Evolutionary conservation across 2,329 filamentous ascomycete genomes (phyloP).

Genomic region (Colletotrichum brevisporum): DNA sequence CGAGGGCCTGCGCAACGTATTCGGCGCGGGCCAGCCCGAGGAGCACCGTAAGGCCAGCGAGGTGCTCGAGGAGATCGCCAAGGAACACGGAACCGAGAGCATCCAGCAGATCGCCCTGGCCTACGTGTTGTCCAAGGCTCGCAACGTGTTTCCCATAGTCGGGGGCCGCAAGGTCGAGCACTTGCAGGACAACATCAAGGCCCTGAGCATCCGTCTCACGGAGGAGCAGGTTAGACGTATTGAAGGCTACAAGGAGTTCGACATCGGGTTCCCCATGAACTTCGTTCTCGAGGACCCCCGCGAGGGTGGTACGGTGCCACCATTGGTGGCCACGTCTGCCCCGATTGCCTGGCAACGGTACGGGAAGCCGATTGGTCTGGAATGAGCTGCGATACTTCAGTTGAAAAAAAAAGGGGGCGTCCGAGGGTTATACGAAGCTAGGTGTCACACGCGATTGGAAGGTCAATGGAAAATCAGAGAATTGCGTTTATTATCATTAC

Average conservation of each 20-base stretch:
- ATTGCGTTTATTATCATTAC: slow-evolving; percentile 19
- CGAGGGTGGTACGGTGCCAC: slow-evolving; percentile 30
- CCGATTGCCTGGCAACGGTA: slow-evolving; percentile 33
- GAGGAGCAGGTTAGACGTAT: slow-evolving; percentile 68
- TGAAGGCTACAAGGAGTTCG: slow-evolving; percentile 66
- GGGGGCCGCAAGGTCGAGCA: slow-evolving; percentile 68
- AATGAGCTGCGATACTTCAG: neutral
- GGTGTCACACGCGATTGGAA: neutral
- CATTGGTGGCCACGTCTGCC: slow-evolving; percentile 28
- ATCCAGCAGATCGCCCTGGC: slow-evolving; percentile 72
- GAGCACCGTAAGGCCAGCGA: slow-evolving; percentile 66
- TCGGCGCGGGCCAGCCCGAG: slow-evolving; percentile 55
- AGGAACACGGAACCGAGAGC: slow-evolving; percentile 65
- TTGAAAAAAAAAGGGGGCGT: neutral
- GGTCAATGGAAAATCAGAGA: neutral
- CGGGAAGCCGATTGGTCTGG: slow-evolving; percentile 35
- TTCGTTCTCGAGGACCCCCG: slow-evolving; percentile 52
- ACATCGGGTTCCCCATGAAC: slow-evolving; percentile 67
- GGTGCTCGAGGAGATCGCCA: slow-evolving; percentile 72
- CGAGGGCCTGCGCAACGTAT: slow-evolving; percentile 55
- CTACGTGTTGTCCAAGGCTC: slow-evolving; percentile 65
- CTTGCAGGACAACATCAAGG: slow-evolving; percentile 68
- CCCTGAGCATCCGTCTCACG: slow-evolving; percentile 63
- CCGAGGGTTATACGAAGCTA: neutral
- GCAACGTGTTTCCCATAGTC: slow-evolving; percentile 67